Evolutionary conservation across 2,329 filamentous ascomycete species (phyloP), one percentile per base, ranked within the genome.

Genomic region (Didymella pinodella): DNA sequence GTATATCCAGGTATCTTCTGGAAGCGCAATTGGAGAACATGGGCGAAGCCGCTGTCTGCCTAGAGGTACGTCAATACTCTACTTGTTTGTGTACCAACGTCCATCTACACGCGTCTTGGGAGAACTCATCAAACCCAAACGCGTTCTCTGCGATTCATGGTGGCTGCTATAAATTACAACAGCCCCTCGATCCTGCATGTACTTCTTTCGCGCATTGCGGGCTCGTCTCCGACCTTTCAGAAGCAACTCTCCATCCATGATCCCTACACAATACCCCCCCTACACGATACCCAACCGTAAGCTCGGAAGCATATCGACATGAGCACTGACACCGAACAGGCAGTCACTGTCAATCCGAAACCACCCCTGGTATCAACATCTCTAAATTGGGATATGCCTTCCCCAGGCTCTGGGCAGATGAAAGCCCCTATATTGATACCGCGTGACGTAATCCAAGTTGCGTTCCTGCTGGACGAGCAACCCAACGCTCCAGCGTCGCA

Each of bases 1-100:
- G 75, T 36, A 67, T 78, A 43, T 68, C 79, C 43, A 76, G 78
- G 55, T 97, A 92, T 85, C 88, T 92, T 14, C 83, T 99, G 48
- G 95, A 99, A 77, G 95, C 94, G 26, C 95, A 99, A 80, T 79
- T 99, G 58, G 95, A 99, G 81, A 99, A 98, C 77, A 91, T 93
- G 72, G 92, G 92, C 46, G 93, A 97, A 74, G 88, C 89, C 44
- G 82, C 88, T 4, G 90, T 98, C 65, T 86, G 91, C 71, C 83
- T 99, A 50, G 91, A 96, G 77, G 84, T 86, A 70, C 67, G 68
- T 69, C 36, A 36, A 50, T 4, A 51, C 47, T 25, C n/a, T 29
- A 32, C 18, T 51, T 16, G 25, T 48, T 48, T 59, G 29, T 59
- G 51, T 53, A 50, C 50, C 44, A 46, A 54, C 50, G 46, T n/a